phyloP scores from a whole-genome alignment of 2,329 filamentous ascomycete genomes.

The Nothophoma quercina region DNA sequence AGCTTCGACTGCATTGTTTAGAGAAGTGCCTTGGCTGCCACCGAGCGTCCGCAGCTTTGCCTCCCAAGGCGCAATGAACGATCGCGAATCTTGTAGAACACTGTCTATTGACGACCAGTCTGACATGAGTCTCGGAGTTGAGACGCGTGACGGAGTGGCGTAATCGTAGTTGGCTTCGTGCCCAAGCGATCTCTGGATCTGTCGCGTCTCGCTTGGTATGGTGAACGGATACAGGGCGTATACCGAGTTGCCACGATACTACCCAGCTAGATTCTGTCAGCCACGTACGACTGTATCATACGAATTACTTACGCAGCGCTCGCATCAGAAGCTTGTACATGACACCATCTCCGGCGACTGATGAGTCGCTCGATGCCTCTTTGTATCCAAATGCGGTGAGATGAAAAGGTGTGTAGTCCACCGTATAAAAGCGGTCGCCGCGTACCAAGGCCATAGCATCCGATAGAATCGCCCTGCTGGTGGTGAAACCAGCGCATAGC shows the following conservation, averaged over 20 bases:
- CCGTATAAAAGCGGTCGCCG: slow-evolving; percentile 76
- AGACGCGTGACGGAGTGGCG: too few relatives aligned
- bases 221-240: slow-evolving; percentile 80
- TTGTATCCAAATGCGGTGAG: slow-evolving; percentile 78
- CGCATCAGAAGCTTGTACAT: slow-evolving; percentile 76
- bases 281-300: background rate
- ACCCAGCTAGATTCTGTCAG: slow-evolving; percentile 55
- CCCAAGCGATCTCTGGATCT: too few relatives aligned
- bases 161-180: too few relatives aligned
- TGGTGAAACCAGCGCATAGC: slow-evolving; percentile 76
- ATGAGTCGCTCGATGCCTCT: slow-evolving; percentile 67
- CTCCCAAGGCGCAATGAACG: slow-evolving; percentile 70
- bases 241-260: slow-evolving; percentile 77
- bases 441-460: slow-evolving; percentile 77
- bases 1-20: too few relatives aligned
- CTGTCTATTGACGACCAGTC: background rate
- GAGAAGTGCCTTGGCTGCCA: slow-evolving; percentile 57
- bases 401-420: slow-evolving; percentile 69
- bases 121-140: too few relatives aligned
- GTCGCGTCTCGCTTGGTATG: too few relatives aligned
- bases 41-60: slow-evolving; percentile 63
- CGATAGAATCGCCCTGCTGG: slow-evolving; percentile 74
- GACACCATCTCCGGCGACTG: slow-evolving; percentile 65
- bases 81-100: slow-evolving; percentile 50
- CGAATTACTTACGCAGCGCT: slow-evolving; percentile 65